Percentiles rank a stretch among this genome's conserved stretches.
Conservation (phyloP, 306 rosid genomes). For the Gleditsia sinensis region DNA sequence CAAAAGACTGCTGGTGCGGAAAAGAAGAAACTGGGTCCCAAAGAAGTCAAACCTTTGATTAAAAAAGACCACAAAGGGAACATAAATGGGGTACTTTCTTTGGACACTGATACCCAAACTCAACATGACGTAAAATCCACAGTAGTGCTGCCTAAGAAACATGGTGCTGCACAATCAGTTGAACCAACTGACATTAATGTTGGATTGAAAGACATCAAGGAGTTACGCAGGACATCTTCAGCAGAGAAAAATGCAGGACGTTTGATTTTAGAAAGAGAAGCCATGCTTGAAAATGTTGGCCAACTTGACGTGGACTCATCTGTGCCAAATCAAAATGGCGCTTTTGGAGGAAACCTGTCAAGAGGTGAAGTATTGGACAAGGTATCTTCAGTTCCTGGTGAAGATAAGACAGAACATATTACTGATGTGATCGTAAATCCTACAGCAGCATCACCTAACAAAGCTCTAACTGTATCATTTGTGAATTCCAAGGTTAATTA, state of each 20-base stretch:
- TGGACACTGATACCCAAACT: constrained; percentile 39
- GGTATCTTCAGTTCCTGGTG: constrained; percentile 46
- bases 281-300: constrained; percentile 30
- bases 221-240: constrained; percentile 41
- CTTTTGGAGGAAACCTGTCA: constrained; percentile 28
- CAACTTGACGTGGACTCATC: constrained; percentile 27
- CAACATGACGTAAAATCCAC: constrained; percentile 43
- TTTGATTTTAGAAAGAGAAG: constrained; percentile 33
- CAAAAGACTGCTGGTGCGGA: constrained; percentile 47
- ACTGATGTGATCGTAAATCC: constrained; percentile 43
- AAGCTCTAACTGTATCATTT: constrained; percentile 35
- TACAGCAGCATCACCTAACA: constrained; percentile 46
- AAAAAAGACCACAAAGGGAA: constrained; percentile 40
- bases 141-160: constrained; percentile 42
- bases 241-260: constrained; percentile 40
- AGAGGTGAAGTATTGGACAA: constrained; percentile 38
- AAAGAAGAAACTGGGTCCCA: constrained; percentile 61
- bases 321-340: constrained; percentile 35
- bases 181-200: constrained; percentile 37
- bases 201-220: constrained; percentile 45
- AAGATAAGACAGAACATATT: constrained; percentile 47
- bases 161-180: constrained; percentile 32
- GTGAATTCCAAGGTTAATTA: constrained; percentile 43
- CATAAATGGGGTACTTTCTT: constrained; percentile 43
- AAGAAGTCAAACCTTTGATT: constrained; percentile 59